Conservation (phyloP, 495 filamentous ascomycete genomes). For the Penicillium ochrochloron region DNA sequence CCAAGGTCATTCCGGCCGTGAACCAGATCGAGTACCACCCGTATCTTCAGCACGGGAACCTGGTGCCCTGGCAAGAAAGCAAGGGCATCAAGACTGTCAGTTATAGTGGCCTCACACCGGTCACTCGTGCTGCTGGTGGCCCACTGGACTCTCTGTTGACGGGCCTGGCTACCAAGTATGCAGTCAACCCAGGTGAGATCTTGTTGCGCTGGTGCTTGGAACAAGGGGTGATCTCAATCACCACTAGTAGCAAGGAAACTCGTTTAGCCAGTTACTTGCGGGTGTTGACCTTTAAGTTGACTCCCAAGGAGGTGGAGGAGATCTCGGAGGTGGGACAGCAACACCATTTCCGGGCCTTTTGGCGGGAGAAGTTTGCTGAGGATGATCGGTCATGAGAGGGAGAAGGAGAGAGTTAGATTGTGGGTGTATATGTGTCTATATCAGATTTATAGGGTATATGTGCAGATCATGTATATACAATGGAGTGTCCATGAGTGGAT, state of each 20-base stretch:
- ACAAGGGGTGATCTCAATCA: constrained; percentile 75
- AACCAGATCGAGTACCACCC: constrained; percentile 93
- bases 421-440: background rate
- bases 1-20: constrained; percentile 65
- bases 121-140: constrained; percentile 67
- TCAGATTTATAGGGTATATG: background rate
- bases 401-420: background rate
- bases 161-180: constrained; percentile 74
- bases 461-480: background rate
- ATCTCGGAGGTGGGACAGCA: constrained; percentile 63
- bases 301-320: constrained; percentile 69
- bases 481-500: background rate
- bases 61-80: constrained; percentile 67
- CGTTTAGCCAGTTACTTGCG: constrained; percentile 68
- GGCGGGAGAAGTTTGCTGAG: constrained; percentile 60
- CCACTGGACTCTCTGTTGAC: constrained; percentile 68
- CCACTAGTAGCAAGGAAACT: constrained; percentile 75
- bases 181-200: constrained; percentile 70
- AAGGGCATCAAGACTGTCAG: constrained; percentile 71
- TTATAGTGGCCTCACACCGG: constrained; percentile 70
- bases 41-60: constrained; percentile 76
- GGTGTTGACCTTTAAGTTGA: constrained; percentile 70
- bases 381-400: constrained; percentile 60
- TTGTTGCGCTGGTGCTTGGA: constrained; percentile 79
- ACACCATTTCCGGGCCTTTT: constrained; percentile 74